A percentile compares a stretch with the other conserved stretches of the same genome.
Conservation (phyloP, 148 eudicot species). For the Rhododendron ferrugineum region DNA sequence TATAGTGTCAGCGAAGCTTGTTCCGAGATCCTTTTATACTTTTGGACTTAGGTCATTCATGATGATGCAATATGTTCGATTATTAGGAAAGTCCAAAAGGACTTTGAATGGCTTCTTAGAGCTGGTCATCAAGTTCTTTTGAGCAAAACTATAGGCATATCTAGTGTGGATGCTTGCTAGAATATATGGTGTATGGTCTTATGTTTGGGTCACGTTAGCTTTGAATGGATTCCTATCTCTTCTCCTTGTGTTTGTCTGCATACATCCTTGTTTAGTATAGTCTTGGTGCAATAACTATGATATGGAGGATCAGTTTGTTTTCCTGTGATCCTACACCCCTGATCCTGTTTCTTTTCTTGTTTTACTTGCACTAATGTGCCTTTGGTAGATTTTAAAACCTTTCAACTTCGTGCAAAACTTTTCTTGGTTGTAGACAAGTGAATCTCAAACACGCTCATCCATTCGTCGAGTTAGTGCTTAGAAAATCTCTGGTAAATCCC, state of each 20-base stretch:
- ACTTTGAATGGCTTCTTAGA: background rate
- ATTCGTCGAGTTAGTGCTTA: background rate
- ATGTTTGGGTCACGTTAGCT: background rate
- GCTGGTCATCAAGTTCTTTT: background rate
- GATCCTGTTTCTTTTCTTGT: background rate
- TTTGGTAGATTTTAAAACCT: background rate
- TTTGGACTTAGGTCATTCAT: constrained; percentile 1
- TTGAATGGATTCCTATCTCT: background rate
- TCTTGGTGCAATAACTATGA: background rate
- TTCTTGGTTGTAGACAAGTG: background rate
- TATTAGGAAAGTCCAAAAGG: background rate
- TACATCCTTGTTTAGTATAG: background rate
- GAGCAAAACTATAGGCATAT: background rate
- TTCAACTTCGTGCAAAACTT: background rate
- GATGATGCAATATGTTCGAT: background rate
- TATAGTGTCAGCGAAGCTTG: background rate
- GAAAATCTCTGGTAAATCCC: background rate
- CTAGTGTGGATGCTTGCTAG: background rate
- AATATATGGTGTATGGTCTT: background rate
- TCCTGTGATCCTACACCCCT: background rate
- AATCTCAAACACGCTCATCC: background rate
- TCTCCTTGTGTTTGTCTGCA: background rate
- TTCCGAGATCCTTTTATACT: background rate
- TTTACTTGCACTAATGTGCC: background rate
- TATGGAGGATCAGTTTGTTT: background rate